Percentiles rank a stretch among this genome's conserved stretches.
Conservation (phyloP, 768 basidiomycete species). For the Paxillus ammoniavirescens region DNA sequence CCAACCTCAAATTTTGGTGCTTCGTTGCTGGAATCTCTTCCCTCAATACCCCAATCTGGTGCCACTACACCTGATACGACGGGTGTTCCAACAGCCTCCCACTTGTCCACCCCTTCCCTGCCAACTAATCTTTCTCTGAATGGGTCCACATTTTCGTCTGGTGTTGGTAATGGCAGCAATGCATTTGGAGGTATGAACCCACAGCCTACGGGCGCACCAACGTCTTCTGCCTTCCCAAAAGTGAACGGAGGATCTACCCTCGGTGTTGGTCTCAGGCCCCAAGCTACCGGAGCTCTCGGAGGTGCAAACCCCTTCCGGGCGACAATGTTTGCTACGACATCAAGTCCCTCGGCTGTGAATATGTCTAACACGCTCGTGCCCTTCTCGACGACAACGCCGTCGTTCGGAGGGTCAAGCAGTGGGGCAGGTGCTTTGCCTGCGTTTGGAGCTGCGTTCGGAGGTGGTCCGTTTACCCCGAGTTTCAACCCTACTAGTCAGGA, state of each 20-base stretch:
- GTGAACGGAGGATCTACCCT: constrained; percentile 26
- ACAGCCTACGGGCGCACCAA: constrained; percentile 32
- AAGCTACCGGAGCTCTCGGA: constrained; percentile 53
- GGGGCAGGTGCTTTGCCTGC: constrained; percentile 1
- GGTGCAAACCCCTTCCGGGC: constrained; percentile 65
- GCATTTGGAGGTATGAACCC: constrained; percentile 29
- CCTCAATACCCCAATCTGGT: constrained; percentile 64
- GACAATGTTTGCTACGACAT: constrained; percentile 49
- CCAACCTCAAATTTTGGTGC: constrained; percentile 81
- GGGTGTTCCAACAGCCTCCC: constrained; percentile 7
- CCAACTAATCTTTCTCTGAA: constrained; percentile 15
- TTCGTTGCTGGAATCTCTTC: constrained; percentile 68
- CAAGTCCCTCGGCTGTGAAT: constrained; percentile 13
- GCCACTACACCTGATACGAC: constrained; percentile 44
- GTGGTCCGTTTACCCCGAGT: constrained; percentile 21
- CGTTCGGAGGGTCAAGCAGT: constrained; percentile 21
- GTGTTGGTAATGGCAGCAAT: constrained; percentile 16
- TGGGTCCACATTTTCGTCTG: constrained; percentile 10
- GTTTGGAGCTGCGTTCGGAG: constrained; percentile 18
- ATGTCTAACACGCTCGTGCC: constrained; percentile 11
- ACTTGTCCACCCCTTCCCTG: constrained; percentile 25
- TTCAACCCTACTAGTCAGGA: constrained; percentile 21
- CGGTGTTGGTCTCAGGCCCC: constrained; percentile 54
- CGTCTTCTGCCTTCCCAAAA: constrained; percentile 3
- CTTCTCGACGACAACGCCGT: constrained; percentile 25